Base-by-base conservation (phyloP, 2,329 filamentous ascomycete genomes). In the Pseudocercospora vitis region DNA sequence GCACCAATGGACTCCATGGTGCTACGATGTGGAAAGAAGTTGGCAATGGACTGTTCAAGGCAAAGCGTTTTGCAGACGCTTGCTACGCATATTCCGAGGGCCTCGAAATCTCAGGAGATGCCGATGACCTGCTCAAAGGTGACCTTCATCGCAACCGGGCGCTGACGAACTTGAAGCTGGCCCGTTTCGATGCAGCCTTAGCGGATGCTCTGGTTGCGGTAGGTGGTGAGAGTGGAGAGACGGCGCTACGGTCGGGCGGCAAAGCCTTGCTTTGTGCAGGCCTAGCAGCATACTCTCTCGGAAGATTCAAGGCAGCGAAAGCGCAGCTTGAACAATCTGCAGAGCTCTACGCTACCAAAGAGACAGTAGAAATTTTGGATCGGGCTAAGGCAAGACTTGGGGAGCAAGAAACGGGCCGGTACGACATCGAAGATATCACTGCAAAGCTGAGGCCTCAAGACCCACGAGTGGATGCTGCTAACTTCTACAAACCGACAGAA, bases 221-320 rank as follows among this genome's bases (percentile, higher is more conserved):
- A n/a, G n/a, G n/a, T n/a, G n/a, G n/a, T n/a, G n/a, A n/a, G n/a
- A n/a, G n/a, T n/a, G n/a, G n/a, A n/a, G n/a, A n/a, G n/a, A n/a
- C n/a, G n/a, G n/a, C 19, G 55, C 8, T 46, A 21, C 12, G 52
- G 56, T 7, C 11, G 63, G 5, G 39, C 59, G 24, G 29, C 28
- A 65, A 66, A 46, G 59, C 65, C 3, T 52, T 49, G 32, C 65
- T 59, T 28, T 57, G 61, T 4, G 63, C 63, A 24, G 65, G 61
- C 4, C 48, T 40, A 16, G 63, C 65, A 21, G 58, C 55, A 18
- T 68, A 68, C 39, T n/a, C 55, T 2, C 60, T 67, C 3, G 50
- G 58, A n/a, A 14, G 55, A 4, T 67, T 54, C 48, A 5, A 21
- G 6, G 46, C 57, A 16, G 56, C 55, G 12, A 7, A 40, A 1